These are phyloP conservation scores for Agaricus bisporus DNA, from an alignment of 768 basidiomycete species.

Conservation along the genomic window DNA sequence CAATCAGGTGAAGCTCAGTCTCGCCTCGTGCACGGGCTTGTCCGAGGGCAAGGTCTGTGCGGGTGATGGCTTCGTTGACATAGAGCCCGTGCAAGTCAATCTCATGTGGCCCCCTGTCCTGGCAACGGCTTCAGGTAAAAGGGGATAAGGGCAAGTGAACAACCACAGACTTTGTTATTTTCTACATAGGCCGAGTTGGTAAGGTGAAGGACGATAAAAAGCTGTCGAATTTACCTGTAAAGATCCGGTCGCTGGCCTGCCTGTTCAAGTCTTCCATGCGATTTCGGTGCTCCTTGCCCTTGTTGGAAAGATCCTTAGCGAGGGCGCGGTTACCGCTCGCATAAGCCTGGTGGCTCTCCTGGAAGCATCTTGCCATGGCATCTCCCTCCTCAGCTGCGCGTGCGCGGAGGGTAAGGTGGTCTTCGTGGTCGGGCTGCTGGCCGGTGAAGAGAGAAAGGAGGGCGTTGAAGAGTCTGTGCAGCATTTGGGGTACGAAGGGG, in stretches of 20 bases:
- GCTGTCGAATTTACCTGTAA: slow-evolving; percentile 43
- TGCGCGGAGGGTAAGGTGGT: slow-evolving; percentile 62
- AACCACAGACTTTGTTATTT: slow-evolving; percentile 66
- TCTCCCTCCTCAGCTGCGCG: slow-evolving; percentile 78
- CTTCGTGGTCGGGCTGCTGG: neutral
- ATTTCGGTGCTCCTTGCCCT: slow-evolving; percentile 75
- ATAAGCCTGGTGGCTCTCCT: slow-evolving; percentile 74
- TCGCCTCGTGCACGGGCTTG: slow-evolving; percentile 60
- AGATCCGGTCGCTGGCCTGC: slow-evolving; percentile 87
- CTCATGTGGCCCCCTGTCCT: slow-evolving; percentile 68
- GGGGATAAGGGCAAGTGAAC: neutral
- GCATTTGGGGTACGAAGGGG: neutral
- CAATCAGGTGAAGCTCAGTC: slow-evolving; percentile 70
- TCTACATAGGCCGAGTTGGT: slow-evolving; percentile 31
- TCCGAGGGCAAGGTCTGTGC: slow-evolving; percentile 65
- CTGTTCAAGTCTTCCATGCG: slow-evolving; percentile 76
- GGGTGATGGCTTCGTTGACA: slow-evolving; percentile 84
- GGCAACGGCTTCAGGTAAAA: neutral
- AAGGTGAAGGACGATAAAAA: slow-evolving; percentile 1
- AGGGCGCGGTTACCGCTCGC: slow-evolving; percentile 61
- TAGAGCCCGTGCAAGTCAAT: slow-evolving; percentile 90
- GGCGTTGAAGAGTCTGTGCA: slow-evolving; percentile 21
- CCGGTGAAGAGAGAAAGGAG: slow-evolving; percentile 17
- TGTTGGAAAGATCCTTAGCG: slow-evolving; percentile 75
- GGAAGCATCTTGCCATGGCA: slow-evolving; percentile 64